phyloP scores from a whole-genome alignment of 306 rosid species.

The Clitoria ternatea region DNA sequence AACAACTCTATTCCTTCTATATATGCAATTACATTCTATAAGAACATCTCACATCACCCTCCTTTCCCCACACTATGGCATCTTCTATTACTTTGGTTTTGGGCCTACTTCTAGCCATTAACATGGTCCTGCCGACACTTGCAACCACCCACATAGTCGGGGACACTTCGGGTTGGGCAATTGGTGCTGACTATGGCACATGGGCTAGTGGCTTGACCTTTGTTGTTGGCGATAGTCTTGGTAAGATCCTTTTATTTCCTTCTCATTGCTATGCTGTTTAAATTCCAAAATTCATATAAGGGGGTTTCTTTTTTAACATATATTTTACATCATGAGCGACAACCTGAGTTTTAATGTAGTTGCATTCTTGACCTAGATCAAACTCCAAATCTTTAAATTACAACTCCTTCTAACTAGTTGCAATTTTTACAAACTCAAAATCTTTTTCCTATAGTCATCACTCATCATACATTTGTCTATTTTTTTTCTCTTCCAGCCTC shows the following conservation, averaged over 20 bases:
- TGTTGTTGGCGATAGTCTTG: conserved; percentile 66
- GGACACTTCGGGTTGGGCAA: conserved; percentile 70
- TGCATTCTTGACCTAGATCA: no score
- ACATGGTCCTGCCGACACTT: conserved; percentile 40
- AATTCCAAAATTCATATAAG: neutral
- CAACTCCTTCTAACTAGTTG: no score
- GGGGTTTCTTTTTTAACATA: no score
- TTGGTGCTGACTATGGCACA: conserved; percentile 59
- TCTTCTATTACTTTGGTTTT: conserved; percentile 28
- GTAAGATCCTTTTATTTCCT: conserved; percentile 37
- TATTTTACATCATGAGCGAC: no score
- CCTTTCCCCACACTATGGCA: conserved; percentile 38
- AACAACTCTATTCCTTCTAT: conserved; percentile 42
- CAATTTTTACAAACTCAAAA: no score
- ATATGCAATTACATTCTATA: conserved; percentile 15
- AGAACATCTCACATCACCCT: conserved; percentile 6
- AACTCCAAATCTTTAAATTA: no score
- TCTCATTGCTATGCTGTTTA: neutral
- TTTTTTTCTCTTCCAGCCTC: no score
- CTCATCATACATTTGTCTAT: no score
- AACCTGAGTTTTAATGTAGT: no score
- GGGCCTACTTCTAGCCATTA: conserved; percentile 31
- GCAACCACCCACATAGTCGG: conserved; percentile 73
- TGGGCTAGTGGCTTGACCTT: conserved; percentile 75
- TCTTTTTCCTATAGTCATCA: no score